phyloP scores from a whole-genome alignment of 371 early-diverging fungal species.

The Parasitella parasitica region DNA sequence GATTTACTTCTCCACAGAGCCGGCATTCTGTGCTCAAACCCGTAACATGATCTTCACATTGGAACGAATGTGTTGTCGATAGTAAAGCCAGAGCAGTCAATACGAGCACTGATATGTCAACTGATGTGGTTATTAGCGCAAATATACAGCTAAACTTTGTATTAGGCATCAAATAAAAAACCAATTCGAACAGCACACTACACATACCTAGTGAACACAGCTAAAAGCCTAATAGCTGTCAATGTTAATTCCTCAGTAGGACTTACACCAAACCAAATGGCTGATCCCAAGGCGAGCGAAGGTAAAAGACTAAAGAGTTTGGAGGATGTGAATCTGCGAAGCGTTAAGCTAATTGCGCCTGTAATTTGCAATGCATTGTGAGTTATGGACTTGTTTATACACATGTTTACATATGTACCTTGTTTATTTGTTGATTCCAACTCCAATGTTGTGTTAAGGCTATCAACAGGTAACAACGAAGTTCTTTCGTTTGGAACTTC shows the following conservation, averaged over 20 bases:
- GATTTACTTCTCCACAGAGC: slow-evolving; percentile 45
- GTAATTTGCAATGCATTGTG: background rate
- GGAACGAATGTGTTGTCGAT: slow-evolving; percentile 58
- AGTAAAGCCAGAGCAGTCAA: slow-evolving; percentile 52
- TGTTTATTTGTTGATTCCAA: background rate
- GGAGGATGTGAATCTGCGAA: background rate
- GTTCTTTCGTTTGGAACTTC: slow-evolving; percentile 7
- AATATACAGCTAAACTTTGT: slow-evolving; percentile 49
- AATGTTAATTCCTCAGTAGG: slow-evolving; percentile 40
- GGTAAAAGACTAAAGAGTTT: slow-evolving; percentile 19
- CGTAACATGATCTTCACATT: slow-evolving; percentile 51
- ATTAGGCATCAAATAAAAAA: background rate
- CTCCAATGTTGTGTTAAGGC: background rate
- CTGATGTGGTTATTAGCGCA: slow-evolving; percentile 58
- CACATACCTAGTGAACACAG: slow-evolving; percentile 47
- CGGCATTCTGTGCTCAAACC: slow-evolving; percentile 54
- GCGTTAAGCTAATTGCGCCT: background rate
- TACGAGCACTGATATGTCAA: slow-evolving; percentile 58
- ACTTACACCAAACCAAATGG: slow-evolving; percentile 43
- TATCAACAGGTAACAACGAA: background rate
- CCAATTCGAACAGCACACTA: too few relatives aligned
- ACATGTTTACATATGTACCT: slow-evolving; percentile 2
- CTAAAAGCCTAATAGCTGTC: slow-evolving; percentile 45
- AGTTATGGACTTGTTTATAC: background rate
- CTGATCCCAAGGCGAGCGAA: slow-evolving; percentile 29